Conservation (phyloP, 2,329 filamentous ascomycete species). For the Talaromyces pinophilus region DNA sequence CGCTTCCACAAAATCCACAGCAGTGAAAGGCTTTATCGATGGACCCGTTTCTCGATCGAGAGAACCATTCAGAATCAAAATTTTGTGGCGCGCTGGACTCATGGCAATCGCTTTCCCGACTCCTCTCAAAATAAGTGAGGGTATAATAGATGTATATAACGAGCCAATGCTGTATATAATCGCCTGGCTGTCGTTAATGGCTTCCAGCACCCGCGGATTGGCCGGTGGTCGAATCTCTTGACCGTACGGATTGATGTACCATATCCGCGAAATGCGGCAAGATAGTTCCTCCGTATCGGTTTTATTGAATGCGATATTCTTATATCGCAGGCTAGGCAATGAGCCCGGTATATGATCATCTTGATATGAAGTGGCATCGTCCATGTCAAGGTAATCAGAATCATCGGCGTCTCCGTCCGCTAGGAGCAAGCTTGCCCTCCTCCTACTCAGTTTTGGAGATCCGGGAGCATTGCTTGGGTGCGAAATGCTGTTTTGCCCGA, state of each 20-base stretch:
- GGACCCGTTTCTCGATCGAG: constrained; percentile 87
- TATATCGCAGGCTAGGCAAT: constrained; percentile 74
- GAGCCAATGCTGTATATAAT: constrained; percentile 94
- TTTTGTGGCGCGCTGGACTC: constrained; percentile 63
- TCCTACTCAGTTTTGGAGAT: constrained; percentile 26
- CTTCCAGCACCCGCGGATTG: constrained; percentile 75
- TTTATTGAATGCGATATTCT: constrained; percentile 82
- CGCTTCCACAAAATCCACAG: constrained; percentile 77
- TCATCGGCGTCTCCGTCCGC: constrained; percentile 35
- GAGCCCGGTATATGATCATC: constrained; percentile 60
- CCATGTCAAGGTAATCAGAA: constrained; percentile 31
- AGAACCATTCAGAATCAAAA: constrained; percentile 81
- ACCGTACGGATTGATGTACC: constrained; percentile 99
- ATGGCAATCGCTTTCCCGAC: constrained; percentile 66
- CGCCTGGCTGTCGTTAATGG: constrained; percentile 64
- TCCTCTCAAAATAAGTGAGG: constrained; percentile 74
- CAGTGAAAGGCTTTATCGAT: constrained; percentile 63
- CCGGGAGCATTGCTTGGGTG: constrained; percentile 65
- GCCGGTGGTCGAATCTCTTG: constrained; percentile 85
- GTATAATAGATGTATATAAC: constrained; percentile 85
- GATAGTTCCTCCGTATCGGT: constrained; percentile 75
- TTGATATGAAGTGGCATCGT: constrained; percentile 43
- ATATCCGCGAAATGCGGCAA: constrained; percentile 75
- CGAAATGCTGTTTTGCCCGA: constrained; percentile 89
- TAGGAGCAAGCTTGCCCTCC: constrained; percentile 40